These are phyloP conservation scores for Tubosaeta brunneosetosa DNA, from an alignment of 768 basidiomycete species.

Conservation along the genomic window DNA sequence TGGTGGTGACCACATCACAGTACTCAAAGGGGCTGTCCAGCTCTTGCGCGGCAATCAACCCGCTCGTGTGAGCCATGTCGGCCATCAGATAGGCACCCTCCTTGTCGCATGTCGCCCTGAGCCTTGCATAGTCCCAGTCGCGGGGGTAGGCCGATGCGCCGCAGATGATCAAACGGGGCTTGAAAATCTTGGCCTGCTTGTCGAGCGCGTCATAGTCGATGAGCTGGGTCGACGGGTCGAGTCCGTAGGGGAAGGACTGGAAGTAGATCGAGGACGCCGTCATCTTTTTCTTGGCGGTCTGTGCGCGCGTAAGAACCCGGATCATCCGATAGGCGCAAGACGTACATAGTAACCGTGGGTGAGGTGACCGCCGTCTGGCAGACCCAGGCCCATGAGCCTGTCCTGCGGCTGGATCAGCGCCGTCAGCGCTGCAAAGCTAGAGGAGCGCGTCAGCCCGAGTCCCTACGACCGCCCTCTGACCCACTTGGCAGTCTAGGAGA, in stretches of 20 bases:
- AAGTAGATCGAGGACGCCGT: constrained; percentile 99
- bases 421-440: constrained; percentile 92
- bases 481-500: constrained; percentile 76
- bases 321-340: constrained; percentile 7
- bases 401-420: constrained; percentile 96
- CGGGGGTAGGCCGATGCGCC: constrained; percentile 98
- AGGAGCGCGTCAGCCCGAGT: constrained; percentile 9
- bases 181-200: constrained; percentile 89
- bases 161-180: constrained; percentile 92
- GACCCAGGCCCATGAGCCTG: constrained; percentile 97
- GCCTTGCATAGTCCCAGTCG: constrained; percentile 90
- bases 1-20: constrained; percentile 98
- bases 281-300: constrained; percentile 99
- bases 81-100: constrained; percentile 93
- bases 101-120: constrained; percentile 76
- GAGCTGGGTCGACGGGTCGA: constrained; percentile 77
- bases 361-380: constrained; percentile 95
- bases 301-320: constrained; percentile 4
- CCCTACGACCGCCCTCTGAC: constrained; percentile 22
- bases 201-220: constrained; percentile 83
- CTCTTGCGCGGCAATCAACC: constrained; percentile 89
- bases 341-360: constrained; percentile 95
- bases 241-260: constrained; percentile 93
- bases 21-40: constrained; percentile 89
- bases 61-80: constrained; percentile 97